Evolutionary conservation across 2,329 filamentous ascomycete genomes (phyloP).

Genomic region (Microdochium nivale): DNA sequence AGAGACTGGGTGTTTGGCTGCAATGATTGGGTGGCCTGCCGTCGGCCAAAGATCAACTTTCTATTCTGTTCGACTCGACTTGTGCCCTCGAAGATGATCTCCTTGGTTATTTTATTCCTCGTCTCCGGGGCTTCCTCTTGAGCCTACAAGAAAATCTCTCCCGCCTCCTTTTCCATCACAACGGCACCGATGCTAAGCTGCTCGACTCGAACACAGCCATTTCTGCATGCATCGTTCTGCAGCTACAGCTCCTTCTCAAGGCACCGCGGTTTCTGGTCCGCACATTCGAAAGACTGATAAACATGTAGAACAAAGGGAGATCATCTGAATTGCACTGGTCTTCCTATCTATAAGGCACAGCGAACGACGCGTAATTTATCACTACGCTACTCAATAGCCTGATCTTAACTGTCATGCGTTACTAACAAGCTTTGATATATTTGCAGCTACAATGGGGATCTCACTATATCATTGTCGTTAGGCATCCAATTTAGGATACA

Average conservation of each 20-base stretch:
- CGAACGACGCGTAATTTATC: slow-evolving; percentile 2
- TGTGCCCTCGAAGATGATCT: no score
- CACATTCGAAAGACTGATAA: slow-evolving; percentile 9
- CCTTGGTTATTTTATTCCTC: no score
- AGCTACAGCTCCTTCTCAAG: slow-evolving; percentile 19
- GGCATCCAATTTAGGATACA: slow-evolving; percentile 18
- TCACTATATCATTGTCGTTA: slow-evolving; percentile 17
- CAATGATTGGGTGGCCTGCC: no score
- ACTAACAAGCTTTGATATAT: no score
- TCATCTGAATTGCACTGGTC: slow-evolving; percentile 12
- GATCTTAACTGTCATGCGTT: neutral
- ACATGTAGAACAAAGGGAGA: slow-evolving; percentile 2
- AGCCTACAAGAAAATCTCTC: no score
- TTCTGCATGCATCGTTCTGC: slow-evolving; percentile 19
- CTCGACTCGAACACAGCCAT: slow-evolving; percentile 13
- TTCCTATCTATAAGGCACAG: slow-evolving; percentile 1
- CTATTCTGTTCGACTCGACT: no score
- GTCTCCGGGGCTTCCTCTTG: no score
- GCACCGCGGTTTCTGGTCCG: slow-evolving; percentile 10
- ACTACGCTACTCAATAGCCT: neutral
- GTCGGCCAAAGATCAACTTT: no score
- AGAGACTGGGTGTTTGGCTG: no score
- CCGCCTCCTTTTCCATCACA: no score
- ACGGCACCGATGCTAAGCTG: slow-evolving; percentile 16
- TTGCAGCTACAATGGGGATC: slow-evolving; percentile 16